Conservation (phyloP, 345 rosid species). For the Turritis glabra region DNA sequence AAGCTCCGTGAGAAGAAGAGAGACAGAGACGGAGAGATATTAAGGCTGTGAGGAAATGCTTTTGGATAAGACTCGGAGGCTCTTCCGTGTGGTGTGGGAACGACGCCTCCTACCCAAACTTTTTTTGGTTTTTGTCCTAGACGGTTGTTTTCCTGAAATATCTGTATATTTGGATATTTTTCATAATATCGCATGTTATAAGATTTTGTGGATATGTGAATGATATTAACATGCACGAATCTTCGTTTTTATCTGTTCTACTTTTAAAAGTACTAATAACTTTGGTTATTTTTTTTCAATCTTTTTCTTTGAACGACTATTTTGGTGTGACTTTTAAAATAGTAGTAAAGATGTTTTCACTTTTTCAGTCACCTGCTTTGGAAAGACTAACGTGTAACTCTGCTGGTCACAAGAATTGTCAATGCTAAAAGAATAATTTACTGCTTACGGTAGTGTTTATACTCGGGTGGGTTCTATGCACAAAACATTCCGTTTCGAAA, state of each 20-base stretch:
- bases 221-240: too few species aligned
- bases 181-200: too few species aligned
- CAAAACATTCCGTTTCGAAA: constrained; percentile 29
- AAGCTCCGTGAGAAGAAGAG: constrained; percentile 16
- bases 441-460: constrained; percentile 15
- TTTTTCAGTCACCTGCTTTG: neutral
- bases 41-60: constrained; percentile 17
- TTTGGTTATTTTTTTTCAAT: too few species aligned
- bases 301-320: too few species aligned
- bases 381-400: neutral
- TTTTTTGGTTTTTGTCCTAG: too few species aligned
- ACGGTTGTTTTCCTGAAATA: too few species aligned
- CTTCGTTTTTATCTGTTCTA: too few species aligned
- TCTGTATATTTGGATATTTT: too few species aligned
- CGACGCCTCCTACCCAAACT: too few species aligned
- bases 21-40: constrained; percentile 8
- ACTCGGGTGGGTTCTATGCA: constrained; percentile 26
- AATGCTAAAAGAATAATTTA: constrained; percentile 21
- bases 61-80: constrained; percentile 31
- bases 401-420: neutral
- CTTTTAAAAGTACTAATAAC: too few species aligned
- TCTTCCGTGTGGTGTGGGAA: constrained; percentile 19
- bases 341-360: neutral
- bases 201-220: too few species aligned
- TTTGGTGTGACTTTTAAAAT: neutral